These are phyloP conservation scores for Pouteria campechiana DNA, from an alignment of 179 eudicot species.

Conservation along the genomic window DNA sequence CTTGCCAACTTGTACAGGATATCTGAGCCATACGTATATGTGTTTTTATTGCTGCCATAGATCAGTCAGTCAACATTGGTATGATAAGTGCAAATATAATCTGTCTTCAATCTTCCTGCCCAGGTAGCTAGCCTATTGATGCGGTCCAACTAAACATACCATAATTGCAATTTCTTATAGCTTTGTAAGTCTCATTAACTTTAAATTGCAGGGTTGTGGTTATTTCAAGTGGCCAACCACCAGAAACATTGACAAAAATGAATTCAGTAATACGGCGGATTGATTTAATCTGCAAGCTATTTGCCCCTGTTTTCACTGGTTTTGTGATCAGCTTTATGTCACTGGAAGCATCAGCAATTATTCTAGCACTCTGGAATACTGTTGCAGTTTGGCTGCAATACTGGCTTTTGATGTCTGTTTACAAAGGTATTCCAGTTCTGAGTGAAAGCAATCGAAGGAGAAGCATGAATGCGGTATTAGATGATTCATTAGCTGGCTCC, in stretches of 20 bases:
- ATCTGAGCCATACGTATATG: too few relatives aligned
- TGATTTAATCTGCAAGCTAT: slow-evolving; percentile 67
- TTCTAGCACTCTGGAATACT: slow-evolving; percentile 55
- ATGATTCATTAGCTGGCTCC: slow-evolving; percentile 22
- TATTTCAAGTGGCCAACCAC: slow-evolving; percentile 72
- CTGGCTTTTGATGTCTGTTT: slow-evolving; percentile 72
- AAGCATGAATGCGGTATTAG: slow-evolving; percentile 5
- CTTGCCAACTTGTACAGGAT: too few relatives aligned
- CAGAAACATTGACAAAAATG: slow-evolving; percentile 41
- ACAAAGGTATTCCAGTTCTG: slow-evolving; percentile 62
- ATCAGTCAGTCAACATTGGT: too few relatives aligned
- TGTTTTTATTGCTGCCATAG: too few relatives aligned
- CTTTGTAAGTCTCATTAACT: too few relatives aligned
- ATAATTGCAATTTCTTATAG: neutral
- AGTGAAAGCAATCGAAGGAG: slow-evolving; percentile 31
- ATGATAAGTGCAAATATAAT: too few relatives aligned
- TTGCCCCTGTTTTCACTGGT: slow-evolving; percentile 76
- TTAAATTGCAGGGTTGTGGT: slow-evolving; percentile 68
- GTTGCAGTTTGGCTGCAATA: slow-evolving; percentile 59
- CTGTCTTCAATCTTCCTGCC: too few relatives aligned
- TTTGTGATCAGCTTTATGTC: slow-evolving; percentile 78
- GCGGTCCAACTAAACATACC: neutral
- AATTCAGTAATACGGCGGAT: slow-evolving; percentile 79
- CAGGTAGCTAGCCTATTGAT: too few relatives aligned
- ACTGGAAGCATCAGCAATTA: slow-evolving; percentile 55